phyloP scores from a whole-genome alignment of 371 early-diverging fungal genomes.

The Mucor piriformis region DNA sequence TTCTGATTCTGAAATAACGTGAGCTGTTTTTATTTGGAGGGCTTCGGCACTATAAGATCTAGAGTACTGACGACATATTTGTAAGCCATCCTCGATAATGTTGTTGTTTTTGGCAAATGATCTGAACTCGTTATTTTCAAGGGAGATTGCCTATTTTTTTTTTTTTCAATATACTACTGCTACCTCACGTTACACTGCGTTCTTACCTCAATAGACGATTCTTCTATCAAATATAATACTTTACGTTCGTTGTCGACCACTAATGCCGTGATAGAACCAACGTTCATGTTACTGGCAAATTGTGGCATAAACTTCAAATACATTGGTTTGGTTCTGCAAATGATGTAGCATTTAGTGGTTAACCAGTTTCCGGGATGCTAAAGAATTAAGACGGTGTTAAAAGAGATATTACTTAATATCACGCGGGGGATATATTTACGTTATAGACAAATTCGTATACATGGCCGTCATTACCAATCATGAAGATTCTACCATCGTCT shows the following conservation, averaged over 20 bases:
- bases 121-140: conserved; percentile 37
- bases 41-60: conserved; percentile 33
- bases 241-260: conserved; percentile 74
- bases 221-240: conserved; percentile 59
- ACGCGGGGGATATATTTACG: conserved; percentile 28
- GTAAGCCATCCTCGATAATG: conserved; percentile 50
- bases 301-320: background rate
- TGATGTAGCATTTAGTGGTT: conserved; percentile 3
- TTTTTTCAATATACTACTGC: background rate
- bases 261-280: conserved; percentile 52
- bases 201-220: background rate
- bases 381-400: background rate
- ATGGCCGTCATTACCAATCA: conserved; percentile 80
- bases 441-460: conserved; percentile 86
- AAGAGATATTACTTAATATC: background rate
- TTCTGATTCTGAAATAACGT: conserved; percentile 65
- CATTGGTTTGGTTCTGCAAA: background rate
- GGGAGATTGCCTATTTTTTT: conserved; percentile 29
- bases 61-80: conserved; percentile 53
- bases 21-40: conserved; percentile 66
- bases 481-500: conserved; percentile 79
- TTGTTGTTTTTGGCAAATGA: conserved; percentile 40
- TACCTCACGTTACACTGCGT: background rate
- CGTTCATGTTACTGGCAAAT: background rate
- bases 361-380: background rate